Percentiles rank a stretch among this genome's conserved stretches.
Conservation (phyloP, 129 eudicot genomes). For the Chrysanthemum makinoi region DNA sequence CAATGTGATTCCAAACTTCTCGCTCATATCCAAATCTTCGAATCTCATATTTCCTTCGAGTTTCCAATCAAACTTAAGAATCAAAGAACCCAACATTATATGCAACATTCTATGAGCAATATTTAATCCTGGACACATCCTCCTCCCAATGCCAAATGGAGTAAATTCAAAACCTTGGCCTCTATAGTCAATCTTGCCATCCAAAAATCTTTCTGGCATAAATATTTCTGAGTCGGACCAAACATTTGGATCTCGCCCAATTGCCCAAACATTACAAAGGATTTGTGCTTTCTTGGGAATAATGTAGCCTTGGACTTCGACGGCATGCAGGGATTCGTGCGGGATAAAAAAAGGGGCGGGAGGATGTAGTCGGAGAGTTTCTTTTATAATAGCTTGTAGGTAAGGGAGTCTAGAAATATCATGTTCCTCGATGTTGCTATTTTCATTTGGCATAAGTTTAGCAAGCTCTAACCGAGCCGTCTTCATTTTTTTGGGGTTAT, state of each 20-base stretch:
- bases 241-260: constrained; percentile 18
- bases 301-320: constrained; percentile 25
- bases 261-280: constrained; percentile 36
- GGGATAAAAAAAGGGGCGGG: constrained; percentile 39
- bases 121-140: constrained; percentile 43
- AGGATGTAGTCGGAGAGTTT: constrained; percentile 45
- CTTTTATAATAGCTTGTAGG: constrained; percentile 38
- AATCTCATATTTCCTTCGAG: constrained; percentile 19
- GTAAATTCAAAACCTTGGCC: constrained; percentile 37
- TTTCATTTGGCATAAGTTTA: constrained; percentile 15
- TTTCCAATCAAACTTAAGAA: constrained; percentile 34
- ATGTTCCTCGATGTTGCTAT: constrained; percentile 13
- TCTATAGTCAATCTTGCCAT: constrained; percentile 20
- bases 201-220: constrained; percentile 35
- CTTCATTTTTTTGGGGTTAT: constrained; percentile 18
- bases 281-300: constrained; percentile 38
- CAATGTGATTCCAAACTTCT: constrained; percentile 34
- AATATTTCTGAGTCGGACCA: constrained; percentile 34
- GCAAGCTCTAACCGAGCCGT: constrained; percentile 14
- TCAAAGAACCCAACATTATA: constrained; percentile 25
- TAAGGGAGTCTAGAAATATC: constrained; percentile 38
- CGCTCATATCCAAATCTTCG: constrained; percentile 32
- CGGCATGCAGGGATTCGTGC: constrained; percentile 17
- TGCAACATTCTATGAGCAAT: constrained; percentile 38
- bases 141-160: constrained; percentile 43